Percentiles rank a stretch among this genome's conserved stretches.
Evolutionary conservation across 2,329 filamentous ascomycete genomes (phyloP).

Genomic region (Venturia aucupariae): DNA sequence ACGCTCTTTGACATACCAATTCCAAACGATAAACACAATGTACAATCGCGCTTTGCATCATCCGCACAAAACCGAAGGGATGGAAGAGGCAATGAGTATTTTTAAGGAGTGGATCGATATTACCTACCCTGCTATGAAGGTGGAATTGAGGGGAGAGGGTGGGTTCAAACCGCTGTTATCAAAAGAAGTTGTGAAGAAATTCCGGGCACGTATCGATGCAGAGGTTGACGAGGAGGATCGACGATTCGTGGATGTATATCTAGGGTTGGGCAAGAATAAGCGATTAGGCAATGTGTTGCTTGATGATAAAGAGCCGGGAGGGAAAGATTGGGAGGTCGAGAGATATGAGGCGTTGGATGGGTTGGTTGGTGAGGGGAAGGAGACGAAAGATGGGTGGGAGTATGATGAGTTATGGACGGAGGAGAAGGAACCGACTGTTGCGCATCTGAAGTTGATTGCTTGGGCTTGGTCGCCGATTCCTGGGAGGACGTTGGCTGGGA

Average conservation of each 20-base stretch:
- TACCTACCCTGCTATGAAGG: constrained; percentile 22
- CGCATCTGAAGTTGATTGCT: constrained; percentile 22
- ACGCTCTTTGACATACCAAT: constrained; percentile 25
- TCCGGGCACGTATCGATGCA: constrained; percentile 18
- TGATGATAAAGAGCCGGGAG: constrained; percentile 21
- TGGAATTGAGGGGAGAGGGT: constrained; percentile 13
- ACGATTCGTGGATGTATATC: constrained; percentile 21
- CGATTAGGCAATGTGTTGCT: constrained; percentile 24
- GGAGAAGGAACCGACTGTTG: constrained; percentile 16
- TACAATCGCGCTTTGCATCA: constrained; percentile 24
- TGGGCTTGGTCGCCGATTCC: constrained; percentile 24
- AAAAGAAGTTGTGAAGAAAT: constrained; percentile 20
- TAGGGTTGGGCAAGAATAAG: constrained; percentile 20
- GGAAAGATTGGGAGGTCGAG: constrained; percentile 23
- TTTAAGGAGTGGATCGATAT: constrained; percentile 23
- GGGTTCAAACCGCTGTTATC: constrained; percentile 23
- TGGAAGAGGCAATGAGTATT: constrained; percentile 22
- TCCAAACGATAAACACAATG: constrained; percentile 26
- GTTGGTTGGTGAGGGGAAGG: constrained; percentile 20
- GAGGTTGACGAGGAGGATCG: constrained; percentile 16
- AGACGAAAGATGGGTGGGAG: constrained; percentile 16
- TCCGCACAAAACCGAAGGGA: constrained; percentile 16
- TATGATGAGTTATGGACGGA: constrained; percentile 20
- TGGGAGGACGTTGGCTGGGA: constrained; percentile 9
- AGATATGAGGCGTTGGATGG: constrained; percentile 20